Percentiles rank a stretch among this genome's conserved stretches.
Conservation (phyloP, 768 basidiomycete species). For the Tulasnella sp. region DNA sequence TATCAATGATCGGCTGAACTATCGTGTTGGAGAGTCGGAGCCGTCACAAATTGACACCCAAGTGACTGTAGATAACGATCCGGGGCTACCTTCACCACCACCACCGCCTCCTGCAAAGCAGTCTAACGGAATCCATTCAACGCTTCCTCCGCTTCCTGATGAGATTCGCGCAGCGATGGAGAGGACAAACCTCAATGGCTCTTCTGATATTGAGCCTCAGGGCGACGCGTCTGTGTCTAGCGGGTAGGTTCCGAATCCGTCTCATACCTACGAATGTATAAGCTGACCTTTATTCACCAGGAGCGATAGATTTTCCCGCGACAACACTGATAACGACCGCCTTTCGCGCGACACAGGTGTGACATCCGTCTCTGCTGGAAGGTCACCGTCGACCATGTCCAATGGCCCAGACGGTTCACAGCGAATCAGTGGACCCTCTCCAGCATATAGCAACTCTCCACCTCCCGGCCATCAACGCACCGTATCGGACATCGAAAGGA, state of each 20-base stretch:
- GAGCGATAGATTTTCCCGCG: slow-evolving; percentile 6
- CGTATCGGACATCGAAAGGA: slow-evolving; percentile 67
- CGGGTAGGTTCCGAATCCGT: slow-evolving; percentile 35
- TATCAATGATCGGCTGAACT: slow-evolving; percentile 47
- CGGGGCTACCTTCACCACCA: neutral
- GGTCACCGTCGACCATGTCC: slow-evolving; percentile 11
- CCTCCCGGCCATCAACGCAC: slow-evolving; percentile 40
- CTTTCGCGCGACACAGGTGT: slow-evolving; percentile 49
- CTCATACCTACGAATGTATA: no score
- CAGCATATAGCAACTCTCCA: slow-evolving; percentile 28
- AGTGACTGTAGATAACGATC: neutral
- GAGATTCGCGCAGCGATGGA: neutral
- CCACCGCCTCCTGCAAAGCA: neutral
- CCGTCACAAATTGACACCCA: neutral
- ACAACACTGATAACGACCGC: slow-evolving; percentile 37
- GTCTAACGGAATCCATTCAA: neutral
- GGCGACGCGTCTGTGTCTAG: slow-evolving; percentile 33
- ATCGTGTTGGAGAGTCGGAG: slow-evolving; percentile 38
- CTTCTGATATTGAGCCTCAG: neutral
- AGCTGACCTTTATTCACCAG: neutral
- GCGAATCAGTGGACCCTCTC: neutral
- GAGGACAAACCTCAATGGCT: neutral
- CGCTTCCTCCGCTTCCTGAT: neutral
- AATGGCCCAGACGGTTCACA: slow-evolving; percentile 6
- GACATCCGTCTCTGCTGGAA: slow-evolving; percentile 33